Percentiles rank a stretch among this genome's conserved stretches.
These are phyloP conservation scores for Pleurotus ostreatus DNA, from an alignment of 768 basidiomycete genomes.

Conservation along the genomic window DNA sequence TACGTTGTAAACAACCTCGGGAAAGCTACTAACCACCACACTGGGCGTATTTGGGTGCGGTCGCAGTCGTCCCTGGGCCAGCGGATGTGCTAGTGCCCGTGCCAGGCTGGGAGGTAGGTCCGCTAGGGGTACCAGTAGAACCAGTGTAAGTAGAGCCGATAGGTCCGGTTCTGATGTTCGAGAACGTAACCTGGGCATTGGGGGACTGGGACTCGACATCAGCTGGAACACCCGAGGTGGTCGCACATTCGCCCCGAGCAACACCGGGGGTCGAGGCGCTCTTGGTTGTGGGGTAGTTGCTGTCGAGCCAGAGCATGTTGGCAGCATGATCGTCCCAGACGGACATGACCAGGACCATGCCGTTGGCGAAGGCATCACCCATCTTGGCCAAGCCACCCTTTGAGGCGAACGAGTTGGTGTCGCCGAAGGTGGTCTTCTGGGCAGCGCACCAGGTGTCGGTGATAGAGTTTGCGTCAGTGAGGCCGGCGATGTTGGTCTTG, in stretches of 20 bases:
- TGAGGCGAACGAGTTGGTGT: slow-evolving; percentile 14
- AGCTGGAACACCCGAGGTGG: slow-evolving; percentile 29
- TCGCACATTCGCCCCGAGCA: slow-evolving; percentile 34
- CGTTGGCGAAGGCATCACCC: slow-evolving; percentile 23
- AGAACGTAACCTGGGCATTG: slow-evolving; percentile 30
- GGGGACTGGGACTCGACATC: slow-evolving; percentile 29
- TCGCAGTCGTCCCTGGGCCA: background rate
- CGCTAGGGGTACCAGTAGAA: background rate
- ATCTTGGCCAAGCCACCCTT: slow-evolving; percentile 25
- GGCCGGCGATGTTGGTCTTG: slow-evolving; percentile 25
- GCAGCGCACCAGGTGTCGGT: slow-evolving; percentile 31
- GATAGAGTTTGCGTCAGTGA: slow-evolving; percentile 29
- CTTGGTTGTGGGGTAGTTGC: slow-evolving; percentile 24
- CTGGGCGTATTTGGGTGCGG: slow-evolving; percentile 1
- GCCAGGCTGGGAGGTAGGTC: slow-evolving; percentile 1
- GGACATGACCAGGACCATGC: slow-evolving; percentile 32
- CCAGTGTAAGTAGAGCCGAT: slow-evolving; percentile 20
- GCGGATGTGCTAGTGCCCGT: background rate
- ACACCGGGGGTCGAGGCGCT: slow-evolving; percentile 25
- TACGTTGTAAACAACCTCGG: background rate
- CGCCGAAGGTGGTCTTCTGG: slow-evolving; percentile 32
- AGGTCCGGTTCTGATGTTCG: slow-evolving; percentile 37
- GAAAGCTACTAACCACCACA: background rate
- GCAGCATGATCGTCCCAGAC: slow-evolving; percentile 38
- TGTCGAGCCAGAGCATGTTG: slow-evolving; percentile 39